Conservation (phyloP, 106 monocot genomes). For the Gastrodia elata region DNA sequence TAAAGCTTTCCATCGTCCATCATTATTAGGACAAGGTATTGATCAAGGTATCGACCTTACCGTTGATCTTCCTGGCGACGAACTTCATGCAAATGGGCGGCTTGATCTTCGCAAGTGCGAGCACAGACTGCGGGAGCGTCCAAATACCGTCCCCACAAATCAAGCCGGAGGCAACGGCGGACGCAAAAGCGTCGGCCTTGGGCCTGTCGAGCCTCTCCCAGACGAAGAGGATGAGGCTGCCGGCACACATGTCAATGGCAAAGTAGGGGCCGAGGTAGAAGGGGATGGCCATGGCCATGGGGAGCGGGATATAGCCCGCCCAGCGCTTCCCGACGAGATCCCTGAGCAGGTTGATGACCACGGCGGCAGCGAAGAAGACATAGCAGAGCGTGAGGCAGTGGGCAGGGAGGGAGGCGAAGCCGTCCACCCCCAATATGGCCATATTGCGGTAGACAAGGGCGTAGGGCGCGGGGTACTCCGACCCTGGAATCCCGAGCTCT, state of each 20-base stretch:
- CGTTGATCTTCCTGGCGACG: conserved; percentile 5
- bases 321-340: conserved; percentile 15
- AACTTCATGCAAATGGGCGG: conserved; percentile 22
- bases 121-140: conserved; percentile 14
- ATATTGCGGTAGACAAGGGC: conserved; percentile 38
- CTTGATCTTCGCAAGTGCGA: conserved; percentile 13
- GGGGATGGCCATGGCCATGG: conserved; percentile 27
- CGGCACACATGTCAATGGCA: conserved; percentile 24
- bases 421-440: conserved; percentile 36
- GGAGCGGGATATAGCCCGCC: conserved; percentile 13
- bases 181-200: conserved; percentile 12
- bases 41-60: conserved; percentile 7
- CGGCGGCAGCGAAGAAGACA: conserved; percentile 11
- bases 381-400: conserved; percentile 26
- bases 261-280: conserved; percentile 18
- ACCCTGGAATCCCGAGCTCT: conserved; percentile 12
- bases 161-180: conserved; percentile 19
- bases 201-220: conserved; percentile 19
- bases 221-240: conserved; percentile 18
- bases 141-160: conserved; percentile 26
- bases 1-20: not conserved
- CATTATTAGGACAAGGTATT: not conserved
- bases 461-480: conserved; percentile 29
- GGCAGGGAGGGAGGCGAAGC: conserved; percentile 12
- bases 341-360: conserved; percentile 13